Evolutionary conservation across 1,284 basidiomycete species (phyloP), one percentile per base, ranked within the genome.

Genomic region (Testicularia cyperi): DNA sequence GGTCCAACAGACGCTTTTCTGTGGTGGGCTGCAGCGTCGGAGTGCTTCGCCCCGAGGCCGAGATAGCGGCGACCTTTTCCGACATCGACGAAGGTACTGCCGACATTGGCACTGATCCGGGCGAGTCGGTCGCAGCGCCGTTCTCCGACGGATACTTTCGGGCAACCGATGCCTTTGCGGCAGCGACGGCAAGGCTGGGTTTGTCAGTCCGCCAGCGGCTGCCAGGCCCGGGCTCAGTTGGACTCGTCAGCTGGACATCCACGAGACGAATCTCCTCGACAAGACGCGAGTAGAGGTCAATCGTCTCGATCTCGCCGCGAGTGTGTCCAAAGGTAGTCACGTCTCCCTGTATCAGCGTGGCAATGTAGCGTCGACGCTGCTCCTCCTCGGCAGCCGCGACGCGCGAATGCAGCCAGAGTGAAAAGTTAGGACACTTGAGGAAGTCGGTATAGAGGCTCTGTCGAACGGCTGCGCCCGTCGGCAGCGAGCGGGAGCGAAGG

Each of bases 361-460:
- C 47, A 18, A 74, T 60, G 42, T 66, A 65, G 10, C 71, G 38
- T 16, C 60, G 36, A 2, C 66, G 23, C 38, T 74, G 71, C 40
- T 74, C 71, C 26, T 72, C 70, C 30, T 74, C 63, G 5, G 68
- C 68, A 0, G 65, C 65, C 0, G 46, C 57, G 0, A 75, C 55
- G 9, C 67, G 43, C 15, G 38, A 49, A 26, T 70, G 68, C 18
- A 75, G 40, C 72, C 72, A 75, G 13, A 74, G 49, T 2, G 67
- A 60, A 26, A 75, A 75, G 47, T 75, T 74, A 5, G 71, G 71
- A 33, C 65, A 70, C 30, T 51, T 37, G 4, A 75, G 26, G 29
- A 75, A 75, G 32, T 75, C 72, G 4, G 65, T 13, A 38, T 75
- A 75, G 5, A 75, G 41, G 6, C 53, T 31, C 29, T 71, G 61